Conservation (phyloP, 495 filamentous ascomycete species). For the Aspergillus ostianus region DNA sequence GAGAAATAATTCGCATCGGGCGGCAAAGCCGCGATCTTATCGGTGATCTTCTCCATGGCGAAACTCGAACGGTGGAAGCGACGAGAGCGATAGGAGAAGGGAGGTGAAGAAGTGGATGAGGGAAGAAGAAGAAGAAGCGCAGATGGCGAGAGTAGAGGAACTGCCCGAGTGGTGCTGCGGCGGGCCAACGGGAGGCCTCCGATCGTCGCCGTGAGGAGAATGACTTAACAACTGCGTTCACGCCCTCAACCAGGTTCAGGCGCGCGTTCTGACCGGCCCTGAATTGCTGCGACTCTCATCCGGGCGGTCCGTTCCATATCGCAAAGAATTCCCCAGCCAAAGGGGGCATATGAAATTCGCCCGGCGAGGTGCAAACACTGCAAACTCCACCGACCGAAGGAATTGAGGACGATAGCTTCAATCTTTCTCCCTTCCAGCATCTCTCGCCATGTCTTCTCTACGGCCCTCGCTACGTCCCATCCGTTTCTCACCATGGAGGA, state of each 20-base stretch:
- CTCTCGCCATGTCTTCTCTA: not conserved
- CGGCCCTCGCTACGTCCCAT: conserved; percentile 19
- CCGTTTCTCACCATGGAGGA: conserved; percentile 13
- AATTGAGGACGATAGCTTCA: not conserved
- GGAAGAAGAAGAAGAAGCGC: not conserved
- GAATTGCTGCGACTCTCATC: not conserved
- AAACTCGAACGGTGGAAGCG: not conserved
- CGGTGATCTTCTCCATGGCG: conserved; percentile 79
- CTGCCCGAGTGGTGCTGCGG: not conserved
- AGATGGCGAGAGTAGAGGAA: not conserved
- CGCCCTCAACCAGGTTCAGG: not conserved
- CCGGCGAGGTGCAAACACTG: conserved; percentile 16
- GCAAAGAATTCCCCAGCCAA: not conserved
- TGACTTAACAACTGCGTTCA: not conserved
- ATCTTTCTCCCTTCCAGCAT: too few relatives aligned
- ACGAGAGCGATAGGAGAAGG: not conserved
- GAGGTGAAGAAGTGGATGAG: not conserved
- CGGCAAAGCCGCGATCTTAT: conserved; percentile 92
- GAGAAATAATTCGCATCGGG: conserved; percentile 84
- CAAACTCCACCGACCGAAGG: conserved; percentile 15
- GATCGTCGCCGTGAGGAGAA: not conserved
- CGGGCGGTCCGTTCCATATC: not conserved
- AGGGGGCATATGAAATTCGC: not conserved
- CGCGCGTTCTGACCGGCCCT: too few relatives aligned
- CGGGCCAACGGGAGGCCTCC: conserved; percentile 3